Conservation (phyloP, 805 yeast species). For the Saccharomyces mikatae region DNA sequence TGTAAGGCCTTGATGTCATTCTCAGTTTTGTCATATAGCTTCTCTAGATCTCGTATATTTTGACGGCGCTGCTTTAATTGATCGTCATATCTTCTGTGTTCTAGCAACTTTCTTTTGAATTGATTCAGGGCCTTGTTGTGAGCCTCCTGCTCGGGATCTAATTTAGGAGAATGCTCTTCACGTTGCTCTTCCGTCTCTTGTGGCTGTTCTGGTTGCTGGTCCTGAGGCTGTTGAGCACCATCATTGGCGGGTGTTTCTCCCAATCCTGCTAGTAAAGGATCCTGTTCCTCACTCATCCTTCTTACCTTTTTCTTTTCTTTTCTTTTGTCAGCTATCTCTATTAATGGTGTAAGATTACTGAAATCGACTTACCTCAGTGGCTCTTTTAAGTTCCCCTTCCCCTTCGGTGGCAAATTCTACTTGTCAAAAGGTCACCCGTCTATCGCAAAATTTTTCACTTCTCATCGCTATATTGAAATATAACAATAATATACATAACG, state of each 20-base stretch:
- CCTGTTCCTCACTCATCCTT: conserved; percentile 55
- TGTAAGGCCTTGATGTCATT: conserved; percentile 95
- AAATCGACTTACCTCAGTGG: not conserved
- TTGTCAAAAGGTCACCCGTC: not conserved
- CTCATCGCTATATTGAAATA: not conserved
- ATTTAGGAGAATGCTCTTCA: conserved; percentile 30
- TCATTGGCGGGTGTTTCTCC: conserved; percentile 9
- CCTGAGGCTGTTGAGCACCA: conserved; percentile 2
- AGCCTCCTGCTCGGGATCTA: conserved; percentile 47
- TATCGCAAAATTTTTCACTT: not conserved
- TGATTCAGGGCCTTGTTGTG: conserved; percentile 69
- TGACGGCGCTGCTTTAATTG: conserved; percentile 76
- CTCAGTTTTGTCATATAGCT: conserved; percentile 84
- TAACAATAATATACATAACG: not conserved
- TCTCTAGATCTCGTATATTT: conserved; percentile 75
- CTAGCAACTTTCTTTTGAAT: conserved; percentile 77
- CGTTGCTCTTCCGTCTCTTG: conserved; percentile 22
- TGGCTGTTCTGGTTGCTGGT: conserved; percentile 7
- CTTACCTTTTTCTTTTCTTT: not conserved
- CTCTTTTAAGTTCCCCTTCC: not conserved
- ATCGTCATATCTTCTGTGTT: conserved; percentile 92
- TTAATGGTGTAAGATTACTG: no score
- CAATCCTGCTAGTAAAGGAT: conserved; percentile 69
- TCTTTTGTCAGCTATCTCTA: not conserved
- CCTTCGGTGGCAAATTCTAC: conserved; percentile 1